Percentiles rank a stretch among this genome's conserved stretches.
Conservation (phyloP, 257 asterid species). For the Solanum tarapatanum region DNA sequence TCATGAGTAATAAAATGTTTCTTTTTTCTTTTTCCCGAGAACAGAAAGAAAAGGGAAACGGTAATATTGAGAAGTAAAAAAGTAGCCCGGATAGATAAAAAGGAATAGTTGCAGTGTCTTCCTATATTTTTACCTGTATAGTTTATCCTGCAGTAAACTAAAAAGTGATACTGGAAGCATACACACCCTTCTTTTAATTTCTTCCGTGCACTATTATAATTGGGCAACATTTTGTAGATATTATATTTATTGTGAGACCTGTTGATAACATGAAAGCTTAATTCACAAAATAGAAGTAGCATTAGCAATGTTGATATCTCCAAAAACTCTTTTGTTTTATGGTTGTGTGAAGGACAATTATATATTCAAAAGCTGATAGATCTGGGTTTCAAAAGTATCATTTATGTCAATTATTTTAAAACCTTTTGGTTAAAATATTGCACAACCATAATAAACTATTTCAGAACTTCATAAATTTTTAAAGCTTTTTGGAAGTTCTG, state of each 20-base stretch:
- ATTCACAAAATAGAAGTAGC: neutral
- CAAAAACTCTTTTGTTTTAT: neutral
- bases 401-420: neutral
- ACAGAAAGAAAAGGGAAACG: neutral
- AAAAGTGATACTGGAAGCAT: neutral
- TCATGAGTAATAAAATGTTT: neutral
- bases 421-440: neutral
- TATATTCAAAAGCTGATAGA: neutral
- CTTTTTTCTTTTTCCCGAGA: neutral
- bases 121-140: neutral
- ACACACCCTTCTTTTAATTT: too few species aligned
- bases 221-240: neutral
- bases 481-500: neutral
- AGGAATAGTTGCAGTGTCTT: neutral
- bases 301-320: neutral
- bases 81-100: neutral
- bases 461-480: neutral
- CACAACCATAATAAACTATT: neutral
- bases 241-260: neutral
- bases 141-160: neutral
- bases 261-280: neutral
- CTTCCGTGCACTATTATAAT: neutral
- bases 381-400: neutral
- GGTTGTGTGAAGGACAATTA: neutral
- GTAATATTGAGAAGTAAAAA: neutral